Base-by-base conservation (phyloP, 2,329 filamentous ascomycete genomes). In the Fusarium palustre region DNA sequence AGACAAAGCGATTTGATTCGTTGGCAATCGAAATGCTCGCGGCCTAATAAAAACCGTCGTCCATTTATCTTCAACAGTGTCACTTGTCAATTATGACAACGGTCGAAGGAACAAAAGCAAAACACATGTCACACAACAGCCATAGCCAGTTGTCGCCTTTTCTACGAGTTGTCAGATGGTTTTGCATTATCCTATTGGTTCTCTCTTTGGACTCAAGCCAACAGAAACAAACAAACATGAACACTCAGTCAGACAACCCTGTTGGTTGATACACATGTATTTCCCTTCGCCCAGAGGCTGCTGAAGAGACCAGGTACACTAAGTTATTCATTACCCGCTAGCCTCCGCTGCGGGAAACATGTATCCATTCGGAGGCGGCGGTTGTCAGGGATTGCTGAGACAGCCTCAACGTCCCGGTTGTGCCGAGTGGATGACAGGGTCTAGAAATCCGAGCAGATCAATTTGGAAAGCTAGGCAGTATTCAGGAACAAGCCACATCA, bases 221-320 rank as follows among this genome's bases (percentile, higher is more conserved):
- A 48, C 47, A 69, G 49, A 66, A 69, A 67, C 48, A 66, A 69
- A 48, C 45, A 69, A 66, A 53, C 36, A 69, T 46, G 10, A 48
- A n/a, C 15, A 34, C 15, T 8, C 12, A 18, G 30, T 38, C 20
- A 38, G 10, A 39, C 36, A 20, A 22, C 28, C 28, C 10, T 28
- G 36, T 39, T 7, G 36, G 36, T 39, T 20, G 36, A n/a, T 20
- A 39, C 36, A 39, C n/a, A 39, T n/a, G 36, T 41, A 34, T 54
- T 28, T 54, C 30, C 30, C 20, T 22, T 50, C 31, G 24, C 18
- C 42, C 52, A 47, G 30, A 55, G 7, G 25, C 52, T 28, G 22
- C 41, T 62, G 22, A 45, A 38, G 46, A 15, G 24, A 20, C 58
- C 39, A 38, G 33, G 20, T 33, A 11, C 36, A 22, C 20, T 49